Evolutionary conservation across 208 protist species (phyloP).

Genomic region (Angomonas ambiguus): DNA sequence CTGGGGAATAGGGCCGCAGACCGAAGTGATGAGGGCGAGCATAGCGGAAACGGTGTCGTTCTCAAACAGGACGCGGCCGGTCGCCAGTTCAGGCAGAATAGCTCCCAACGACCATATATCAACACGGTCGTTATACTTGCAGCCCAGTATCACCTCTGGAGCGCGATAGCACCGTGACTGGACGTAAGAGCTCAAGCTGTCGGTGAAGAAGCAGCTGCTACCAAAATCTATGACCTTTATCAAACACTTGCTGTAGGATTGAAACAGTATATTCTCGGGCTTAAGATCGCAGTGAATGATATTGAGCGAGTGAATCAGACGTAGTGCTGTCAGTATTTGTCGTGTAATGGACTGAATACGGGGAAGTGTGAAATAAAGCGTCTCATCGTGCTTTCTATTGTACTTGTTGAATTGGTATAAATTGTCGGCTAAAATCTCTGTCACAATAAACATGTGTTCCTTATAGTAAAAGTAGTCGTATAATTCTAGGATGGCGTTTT

Average conservation of each 20-base stretch:
- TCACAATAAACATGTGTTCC: slow-evolving; percentile 92
- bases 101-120: slow-evolving; percentile 92
- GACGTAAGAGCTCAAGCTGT: slow-evolving; percentile 86
- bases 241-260: slow-evolving; percentile 61
- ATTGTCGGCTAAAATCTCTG: slow-evolving; percentile 89
- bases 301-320: slow-evolving; percentile 73
- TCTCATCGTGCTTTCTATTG: slow-evolving; percentile 50
- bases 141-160: slow-evolving; percentile 89
- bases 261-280: slow-evolving; percentile 40
- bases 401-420: slow-evolving; percentile 89
- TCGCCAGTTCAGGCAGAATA: slow-evolving; percentile 94
- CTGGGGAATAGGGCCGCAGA: slow-evolving; percentile 60
- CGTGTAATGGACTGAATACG: slow-evolving; percentile 70
- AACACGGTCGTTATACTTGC: slow-evolving; percentile 71
- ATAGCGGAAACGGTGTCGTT: slow-evolving; percentile 65
- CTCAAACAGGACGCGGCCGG: slow-evolving; percentile 83
- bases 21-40: slow-evolving; percentile 56
- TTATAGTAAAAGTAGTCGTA: slow-evolving; percentile 92
- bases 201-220: slow-evolving; percentile 68
- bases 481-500: slow-evolving; percentile 63
- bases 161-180: slow-evolving; percentile 92
- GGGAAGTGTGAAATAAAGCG: slow-evolving; percentile 81
- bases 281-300: slow-evolving; percentile 24
- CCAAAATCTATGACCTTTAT: slow-evolving; percentile 91
- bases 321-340: slow-evolving; percentile 65